Conservation (phyloP, 164 flowering plant genomes). For the Paratinospora sagittata region DNA sequence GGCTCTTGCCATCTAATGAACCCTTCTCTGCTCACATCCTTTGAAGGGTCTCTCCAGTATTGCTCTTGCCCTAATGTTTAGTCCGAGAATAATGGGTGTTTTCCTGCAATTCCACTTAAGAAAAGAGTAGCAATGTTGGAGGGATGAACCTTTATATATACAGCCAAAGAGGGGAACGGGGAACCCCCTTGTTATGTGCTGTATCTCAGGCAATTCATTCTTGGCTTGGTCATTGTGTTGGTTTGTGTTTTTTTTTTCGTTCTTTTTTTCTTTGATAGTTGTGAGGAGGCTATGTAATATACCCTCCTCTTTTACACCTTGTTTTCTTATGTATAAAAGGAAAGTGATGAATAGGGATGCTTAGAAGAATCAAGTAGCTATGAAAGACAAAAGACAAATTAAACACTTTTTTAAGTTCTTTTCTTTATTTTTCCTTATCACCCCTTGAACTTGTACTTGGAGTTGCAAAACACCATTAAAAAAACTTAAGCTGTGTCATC, state of each 20-base stretch:
- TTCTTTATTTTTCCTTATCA: not conserved
- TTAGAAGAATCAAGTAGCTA: conserved; percentile 1
- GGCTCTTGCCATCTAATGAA: conserved; percentile 54
- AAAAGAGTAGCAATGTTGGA: conserved; percentile 18
- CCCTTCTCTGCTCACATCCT: conserved; percentile 1
- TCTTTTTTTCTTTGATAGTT: no score
- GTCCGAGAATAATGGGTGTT: no score
- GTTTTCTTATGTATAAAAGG: not conserved
- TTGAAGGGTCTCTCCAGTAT: not conserved
- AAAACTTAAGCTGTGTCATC: no score
- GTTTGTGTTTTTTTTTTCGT: conserved; percentile 7
- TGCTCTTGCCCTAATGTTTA: not conserved
- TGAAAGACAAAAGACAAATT: not conserved
- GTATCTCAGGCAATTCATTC: conserved; percentile 29
- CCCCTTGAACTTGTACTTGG: not conserved
- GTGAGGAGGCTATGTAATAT: not conserved
- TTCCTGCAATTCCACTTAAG: not conserved
- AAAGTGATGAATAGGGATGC: not conserved
- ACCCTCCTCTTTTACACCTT: not conserved
- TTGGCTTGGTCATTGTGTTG: conserved; percentile 23
- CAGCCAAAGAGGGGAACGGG: conserved; percentile 20
- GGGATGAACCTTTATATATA: conserved; percentile 7
- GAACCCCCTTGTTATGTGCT: conserved; percentile 18
- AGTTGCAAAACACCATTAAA: not conserved
- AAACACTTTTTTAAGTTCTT: not conserved